Percentiles rank a stretch among this genome's conserved stretches.
Conservation (phyloP, 2,329 filamentous ascomycete species). For the Aspergillus bombycis region DNA sequence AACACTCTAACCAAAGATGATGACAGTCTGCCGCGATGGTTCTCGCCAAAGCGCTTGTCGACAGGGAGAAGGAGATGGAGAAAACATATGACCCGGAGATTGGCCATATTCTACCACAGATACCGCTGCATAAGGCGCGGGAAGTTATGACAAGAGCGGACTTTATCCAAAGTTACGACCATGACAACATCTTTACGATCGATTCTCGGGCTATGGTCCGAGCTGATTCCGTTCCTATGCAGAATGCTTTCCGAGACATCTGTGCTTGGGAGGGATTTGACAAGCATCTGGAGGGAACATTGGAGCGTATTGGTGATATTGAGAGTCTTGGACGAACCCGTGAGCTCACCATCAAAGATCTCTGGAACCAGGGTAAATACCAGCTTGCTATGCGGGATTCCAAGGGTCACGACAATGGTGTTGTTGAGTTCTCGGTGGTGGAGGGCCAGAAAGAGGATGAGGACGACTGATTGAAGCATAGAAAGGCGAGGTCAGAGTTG, state of each 20-base stretch:
- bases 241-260: slow-evolving; percentile 84
- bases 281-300: slow-evolving; percentile 76
- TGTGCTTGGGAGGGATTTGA: slow-evolving; percentile 77
- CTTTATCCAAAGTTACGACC: slow-evolving; percentile 90
- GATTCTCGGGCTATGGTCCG: slow-evolving; percentile 84
- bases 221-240: slow-evolving; percentile 95
- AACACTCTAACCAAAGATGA: slow-evolving; percentile 19
- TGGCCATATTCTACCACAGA: slow-evolving; percentile 78
- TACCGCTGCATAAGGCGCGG: slow-evolving; percentile 79
- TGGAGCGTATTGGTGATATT: slow-evolving; percentile 86
- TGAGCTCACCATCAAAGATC: slow-evolving; percentile 92
- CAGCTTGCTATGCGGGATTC: slow-evolving; percentile 58
- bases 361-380: slow-evolving; percentile 83
- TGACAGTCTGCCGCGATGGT: slow-evolving; percentile 84
- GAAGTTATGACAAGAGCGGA: slow-evolving; percentile 95
- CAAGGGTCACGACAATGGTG: slow-evolving; percentile 51
- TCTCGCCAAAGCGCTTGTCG: slow-evolving; percentile 86
- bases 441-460: slow-evolving; percentile 38
- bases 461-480: slow-evolving; percentile 31
- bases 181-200: slow-evolving; percentile 93
- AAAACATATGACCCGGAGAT: slow-evolving; percentile 64
- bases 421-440: slow-evolving; percentile 52
- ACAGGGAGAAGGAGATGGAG: slow-evolving; percentile 68
- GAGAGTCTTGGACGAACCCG: slow-evolving; percentile 92
- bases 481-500: background rate